Evolutionary conservation across 2,329 filamentous ascomycete genomes (phyloP), one percentile per base, ranked within the genome.

Genomic region (Calcarisporium arbuscula): DNA sequence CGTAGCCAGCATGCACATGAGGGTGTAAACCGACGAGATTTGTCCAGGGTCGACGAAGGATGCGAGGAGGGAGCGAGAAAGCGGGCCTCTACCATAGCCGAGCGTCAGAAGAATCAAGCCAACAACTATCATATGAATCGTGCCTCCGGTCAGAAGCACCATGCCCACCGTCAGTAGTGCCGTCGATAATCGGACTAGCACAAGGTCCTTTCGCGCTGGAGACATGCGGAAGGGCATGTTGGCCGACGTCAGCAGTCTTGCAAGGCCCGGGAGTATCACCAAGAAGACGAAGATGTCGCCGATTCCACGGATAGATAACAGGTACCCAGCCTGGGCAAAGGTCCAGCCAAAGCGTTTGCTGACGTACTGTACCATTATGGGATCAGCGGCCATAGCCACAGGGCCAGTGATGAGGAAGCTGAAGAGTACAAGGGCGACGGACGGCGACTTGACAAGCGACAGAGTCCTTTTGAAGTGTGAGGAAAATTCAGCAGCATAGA

Each of bases 1-100:
- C 7, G 47, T 48, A 39, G 50, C 45, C n/a, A 48, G 35, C 32
- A 51, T 50, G 36, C 46, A 41, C 15, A 47, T 42, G 14, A 54
- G 43, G 9, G 50, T 47, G 33, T 50, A 51, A 4, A 54, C 28
- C 12, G 51, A 40, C 8, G 41, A 43, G 6, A 41, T 51, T 30
- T 48, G 43, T 32, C 42, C 39, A 6, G 39, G 35, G 9, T 40
- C 38, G 27, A 40, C 37, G 21, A 43, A 39, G 32, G 36, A 26
- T n/a, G 46, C 43, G 19, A 45, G 27, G 30, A 50, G 37, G 20
- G 40, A 49, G 23, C 40, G 42, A 31, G 35, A 43, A 30, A 48
- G 41, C 4, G 49, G 42, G 2, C 34, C 33, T 8, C 45, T 30
- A 5, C 44, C 42, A 17, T 39, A 28, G 8, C 48, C 46, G 4